Percentiles rank a stretch among this genome's conserved stretches.
Conservation (phyloP, 208 protist genomes). For the Perkinsela sp. region DNA sequence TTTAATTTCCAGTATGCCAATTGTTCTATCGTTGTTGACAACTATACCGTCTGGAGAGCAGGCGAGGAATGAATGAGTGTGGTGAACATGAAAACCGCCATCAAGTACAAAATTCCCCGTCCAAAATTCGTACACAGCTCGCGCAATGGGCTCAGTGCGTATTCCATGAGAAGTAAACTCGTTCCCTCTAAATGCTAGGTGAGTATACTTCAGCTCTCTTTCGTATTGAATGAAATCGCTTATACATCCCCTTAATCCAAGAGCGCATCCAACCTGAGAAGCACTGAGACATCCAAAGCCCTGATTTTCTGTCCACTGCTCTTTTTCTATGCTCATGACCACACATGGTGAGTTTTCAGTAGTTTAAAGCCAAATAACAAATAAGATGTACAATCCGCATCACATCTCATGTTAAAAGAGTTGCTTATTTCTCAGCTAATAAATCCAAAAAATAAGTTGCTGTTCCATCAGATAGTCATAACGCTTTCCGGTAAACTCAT, state of each 20-base stretch:
- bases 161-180: constrained; percentile 34
- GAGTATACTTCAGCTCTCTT: constrained; percentile 27
- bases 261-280: constrained; percentile 49
- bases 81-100: constrained; percentile 38
- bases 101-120: constrained; percentile 22
- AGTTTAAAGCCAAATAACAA: no score
- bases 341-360: no score
- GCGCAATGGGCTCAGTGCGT: constrained; percentile 32
- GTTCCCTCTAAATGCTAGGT: constrained; percentile 46
- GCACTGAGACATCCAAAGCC: constrained; percentile 15
- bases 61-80: constrained; percentile 15
- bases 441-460: no score
- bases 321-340: neutral
- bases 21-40: constrained; percentile 5
- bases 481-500: no score
- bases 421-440: no score
- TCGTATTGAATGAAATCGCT: constrained; percentile 44
- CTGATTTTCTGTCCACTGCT: neutral
- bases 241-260: constrained; percentile 35
- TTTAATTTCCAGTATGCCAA: constrained; percentile 42
- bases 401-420: no score
- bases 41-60: constrained; percentile 47
- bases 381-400: no score
- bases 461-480: no score
- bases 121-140: constrained; percentile 44